Evolutionary conservation across 495 filamentous ascomycete species (phyloP).

Genomic region (Penicillium pulvis): DNA sequence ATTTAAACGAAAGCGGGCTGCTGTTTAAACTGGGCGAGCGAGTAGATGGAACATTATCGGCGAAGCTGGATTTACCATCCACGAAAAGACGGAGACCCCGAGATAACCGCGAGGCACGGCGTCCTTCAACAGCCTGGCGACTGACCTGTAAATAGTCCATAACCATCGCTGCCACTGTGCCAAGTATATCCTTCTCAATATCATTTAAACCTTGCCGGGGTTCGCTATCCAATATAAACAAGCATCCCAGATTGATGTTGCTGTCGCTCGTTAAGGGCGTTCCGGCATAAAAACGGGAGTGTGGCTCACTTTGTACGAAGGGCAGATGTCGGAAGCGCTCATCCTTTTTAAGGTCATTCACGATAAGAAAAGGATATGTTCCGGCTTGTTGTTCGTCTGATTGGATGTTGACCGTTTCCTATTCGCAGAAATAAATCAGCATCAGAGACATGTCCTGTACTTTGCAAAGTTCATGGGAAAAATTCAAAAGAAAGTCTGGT

Average conservation of each 20-base stretch:
- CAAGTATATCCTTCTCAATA: conserved; percentile 39
- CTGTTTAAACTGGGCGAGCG: not conserved
- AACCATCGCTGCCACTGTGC: conserved; percentile 52
- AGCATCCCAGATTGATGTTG: conserved; percentile 70
- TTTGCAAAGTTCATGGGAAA: not conserved
- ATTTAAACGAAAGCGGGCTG: not conserved
- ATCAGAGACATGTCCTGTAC: not conserved
- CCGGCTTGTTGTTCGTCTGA: conserved; percentile 16
- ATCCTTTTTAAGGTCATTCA: conserved; percentile 42
- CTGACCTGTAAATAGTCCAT: conserved; percentile 64
- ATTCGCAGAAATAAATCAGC: conserved; percentile 1
- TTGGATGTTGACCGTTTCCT: conserved; percentile 39
- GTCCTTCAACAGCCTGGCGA: conserved; percentile 55
- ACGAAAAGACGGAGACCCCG: conserved; percentile 62
- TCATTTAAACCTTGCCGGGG: conserved; percentile 33
- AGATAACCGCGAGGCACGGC: conserved; percentile 57
- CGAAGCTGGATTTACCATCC: conserved; percentile 46
- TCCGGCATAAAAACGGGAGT: conserved; percentile 52
- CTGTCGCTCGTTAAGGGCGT: conserved; percentile 61
- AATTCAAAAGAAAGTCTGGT: not conserved
- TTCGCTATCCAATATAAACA: conserved; percentile 62
- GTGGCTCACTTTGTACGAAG: conserved; percentile 41
- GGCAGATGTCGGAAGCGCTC: conserved; percentile 42
- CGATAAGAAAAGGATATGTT: conserved; percentile 37
- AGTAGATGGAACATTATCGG: not conserved